A percentile compares a stretch with the other conserved stretches of the same genome.
These are phyloP conservation scores for Aphanoascus verrucosus DNA, from an alignment of 2,329 filamentous ascomycete genomes.

Conservation along the genomic window DNA sequence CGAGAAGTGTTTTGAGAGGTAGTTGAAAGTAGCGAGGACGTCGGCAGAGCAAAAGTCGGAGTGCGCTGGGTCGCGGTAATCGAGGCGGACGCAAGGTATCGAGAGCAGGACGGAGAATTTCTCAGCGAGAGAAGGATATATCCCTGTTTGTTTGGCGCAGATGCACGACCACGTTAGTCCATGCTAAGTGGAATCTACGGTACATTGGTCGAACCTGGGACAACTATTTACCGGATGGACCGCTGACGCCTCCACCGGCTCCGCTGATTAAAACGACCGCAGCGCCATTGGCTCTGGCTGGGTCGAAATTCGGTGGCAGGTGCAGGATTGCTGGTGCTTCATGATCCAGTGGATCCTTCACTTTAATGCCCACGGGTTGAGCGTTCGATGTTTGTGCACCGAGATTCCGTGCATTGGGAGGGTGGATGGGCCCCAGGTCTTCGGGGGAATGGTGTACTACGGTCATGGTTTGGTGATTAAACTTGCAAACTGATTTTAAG, in stretches of 20 bases:
- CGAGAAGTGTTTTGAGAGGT: slow-evolving; percentile 24
- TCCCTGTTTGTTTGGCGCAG: slow-evolving; percentile 15
- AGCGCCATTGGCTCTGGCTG: slow-evolving; percentile 10
- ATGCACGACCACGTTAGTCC: not conserved
- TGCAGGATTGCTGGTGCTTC: slow-evolving; percentile 24
- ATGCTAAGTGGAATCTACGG: not conserved
- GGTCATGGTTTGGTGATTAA: not conserved
- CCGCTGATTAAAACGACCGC: slow-evolving; percentile 26
- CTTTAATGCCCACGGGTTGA: slow-evolving; percentile 14
- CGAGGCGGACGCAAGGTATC: slow-evolving; percentile 33
- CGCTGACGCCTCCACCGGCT: slow-evolving; percentile 32
- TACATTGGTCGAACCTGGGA: not conserved
- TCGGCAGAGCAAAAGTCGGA: slow-evolving; percentile 30
- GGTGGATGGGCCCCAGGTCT: slow-evolving; percentile 15
- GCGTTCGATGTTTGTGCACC: slow-evolving; percentile 13
- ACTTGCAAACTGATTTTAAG: not conserved
- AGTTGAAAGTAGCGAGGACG: slow-evolving; percentile 29
- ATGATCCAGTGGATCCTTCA: slow-evolving; percentile 20
- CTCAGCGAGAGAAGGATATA: slow-evolving; percentile 33
- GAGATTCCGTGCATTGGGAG: slow-evolving; percentile 11
- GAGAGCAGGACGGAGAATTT: slow-evolving; percentile 32
- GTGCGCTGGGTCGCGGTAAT: slow-evolving; percentile 32
- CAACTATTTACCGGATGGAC: slow-evolving; percentile 27
- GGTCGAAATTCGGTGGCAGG: slow-evolving; percentile 23
- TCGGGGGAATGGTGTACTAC: slow-evolving; percentile 6